phyloP scores from a whole-genome alignment of 331 rosid genomes.

The Malus hybrid region DNA sequence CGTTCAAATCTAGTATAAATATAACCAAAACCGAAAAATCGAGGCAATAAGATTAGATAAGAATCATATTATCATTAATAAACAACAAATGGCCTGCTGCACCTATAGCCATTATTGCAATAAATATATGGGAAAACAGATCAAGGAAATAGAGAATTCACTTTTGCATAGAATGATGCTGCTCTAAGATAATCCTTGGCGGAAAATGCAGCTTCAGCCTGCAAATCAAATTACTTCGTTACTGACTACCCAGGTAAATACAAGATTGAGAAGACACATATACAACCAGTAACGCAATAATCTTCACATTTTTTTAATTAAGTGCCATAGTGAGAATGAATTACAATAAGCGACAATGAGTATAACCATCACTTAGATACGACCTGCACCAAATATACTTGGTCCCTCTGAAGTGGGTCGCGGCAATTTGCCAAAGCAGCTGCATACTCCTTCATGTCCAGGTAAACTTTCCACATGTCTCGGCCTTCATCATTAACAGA shows the following conservation, averaged over 20 bases:
- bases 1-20: background rate
- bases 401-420: slow-evolving; percentile 89
- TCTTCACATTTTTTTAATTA: background rate
- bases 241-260: slow-evolving; percentile 5
- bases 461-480: slow-evolving; percentile 98
- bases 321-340: background rate
- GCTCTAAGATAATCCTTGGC: slow-evolving; percentile 89
- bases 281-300: background rate
- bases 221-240: slow-evolving; percentile 36
- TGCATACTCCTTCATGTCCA: slow-evolving; percentile 90
- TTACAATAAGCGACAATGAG: background rate
- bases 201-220: slow-evolving; percentile 92
- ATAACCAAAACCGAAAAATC: background rate
- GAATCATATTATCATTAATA: background rate
- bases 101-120: background rate
- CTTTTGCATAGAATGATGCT: slow-evolving; percentile 92
- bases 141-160: slow-evolving; percentile 25
- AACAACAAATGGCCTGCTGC: background rate
- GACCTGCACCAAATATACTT: slow-evolving; percentile 89
- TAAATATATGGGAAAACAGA: slow-evolving; percentile 4
- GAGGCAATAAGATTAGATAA: background rate
- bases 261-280: background rate
- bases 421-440: slow-evolving; percentile 92
- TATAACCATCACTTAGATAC: slow-evolving; percentile 4
- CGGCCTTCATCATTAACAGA: slow-evolving; percentile 91